A percentile compares a stretch with the other conserved stretches of the same genome.
These are phyloP conservation scores for Fusarium musae DNA, from an alignment of 2,329 filamentous ascomycete species.

Conservation along the genomic window DNA sequence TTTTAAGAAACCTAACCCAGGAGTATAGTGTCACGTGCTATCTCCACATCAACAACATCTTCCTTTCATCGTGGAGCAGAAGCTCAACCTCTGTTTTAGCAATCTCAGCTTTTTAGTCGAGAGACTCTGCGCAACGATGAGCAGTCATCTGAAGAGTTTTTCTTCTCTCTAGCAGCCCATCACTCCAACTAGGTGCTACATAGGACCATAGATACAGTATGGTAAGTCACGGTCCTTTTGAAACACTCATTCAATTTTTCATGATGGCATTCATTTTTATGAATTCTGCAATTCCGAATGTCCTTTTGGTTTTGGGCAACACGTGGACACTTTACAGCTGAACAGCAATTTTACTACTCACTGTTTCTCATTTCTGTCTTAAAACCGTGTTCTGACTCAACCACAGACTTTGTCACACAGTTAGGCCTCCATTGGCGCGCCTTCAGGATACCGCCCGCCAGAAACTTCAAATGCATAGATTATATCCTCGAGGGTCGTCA, in stretches of 20 bases:
- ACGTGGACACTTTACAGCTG: constrained; percentile 50
- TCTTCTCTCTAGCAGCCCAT: background rate
- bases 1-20: background rate
- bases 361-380: background rate
- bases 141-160: background rate
- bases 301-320: constrained; percentile 37
- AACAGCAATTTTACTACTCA: constrained; percentile 15
- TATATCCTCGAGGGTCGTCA: constrained; percentile 60
- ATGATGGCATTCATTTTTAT: constrained; percentile 54
- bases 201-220: background rate
- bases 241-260: constrained; percentile 3
- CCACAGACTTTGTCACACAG: background rate
- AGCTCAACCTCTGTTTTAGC: background rate
- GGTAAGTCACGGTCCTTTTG: constrained; percentile 27
- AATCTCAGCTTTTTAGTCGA: background rate
- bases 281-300: constrained; percentile 64
- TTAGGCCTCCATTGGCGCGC: constrained; percentile 52
- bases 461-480: constrained; percentile 59
- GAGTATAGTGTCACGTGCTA: constrained; percentile 22
- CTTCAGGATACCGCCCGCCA: constrained; percentile 61
- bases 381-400: constrained; percentile 21
- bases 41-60: constrained; percentile 14
- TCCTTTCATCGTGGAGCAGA: constrained; percentile 15
- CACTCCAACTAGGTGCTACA: background rate
- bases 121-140: background rate